Base-by-base conservation (phyloP, 1,139 yeast species). In the Diutina scorzettiae region DNA sequence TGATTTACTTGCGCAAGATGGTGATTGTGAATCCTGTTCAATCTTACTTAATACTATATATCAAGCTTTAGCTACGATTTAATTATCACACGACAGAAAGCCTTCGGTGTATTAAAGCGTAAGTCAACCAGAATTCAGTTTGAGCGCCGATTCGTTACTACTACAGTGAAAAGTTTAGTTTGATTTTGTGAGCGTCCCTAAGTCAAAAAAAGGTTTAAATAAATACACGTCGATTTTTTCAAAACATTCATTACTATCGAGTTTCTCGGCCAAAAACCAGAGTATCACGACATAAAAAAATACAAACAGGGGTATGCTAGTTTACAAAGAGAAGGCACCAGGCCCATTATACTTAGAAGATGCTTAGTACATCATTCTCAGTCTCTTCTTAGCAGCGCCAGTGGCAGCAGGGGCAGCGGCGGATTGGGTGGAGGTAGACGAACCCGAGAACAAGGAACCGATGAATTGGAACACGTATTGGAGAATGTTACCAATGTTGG, bases 401-500 rank as follows among this genome's bases (percentile, higher is more conserved):
- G 52, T 19, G 14, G 55, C 43, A 25, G 59, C 24, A 17, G 64
- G 34, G 11, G 59, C 27, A 16, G 49, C 40, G 17, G 49, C 33
- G 19, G 42, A 18, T 39, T 43, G 59, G 41, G 44, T 51, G 48
- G 48, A 32, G 9, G 42, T 32, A 7, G 46, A 14, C 21, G 41
- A 29, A 3, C 42, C 33, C 5, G 36, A 18, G 25, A 44, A 23
- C 9, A 44, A 21, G 7, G 61, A 57, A 44, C 52, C 51, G 45
- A 58, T 57, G 46, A 60, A 53, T 41, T 61, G 63, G 37, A 57
- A 46, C 31, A 59, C 46, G 39, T 62, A 40, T 41, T 58, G 55
- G 37, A 62, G 44, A 54, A 62, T 52, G 32, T 48, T 44, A 41
- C 63, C 60, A 45, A 64, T 46, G 21, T 60, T 55, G 44, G 56